Conservation (phyloP, 2,329 filamentous ascomycete species). For the Colletotrichum tofieldiae region DNA sequence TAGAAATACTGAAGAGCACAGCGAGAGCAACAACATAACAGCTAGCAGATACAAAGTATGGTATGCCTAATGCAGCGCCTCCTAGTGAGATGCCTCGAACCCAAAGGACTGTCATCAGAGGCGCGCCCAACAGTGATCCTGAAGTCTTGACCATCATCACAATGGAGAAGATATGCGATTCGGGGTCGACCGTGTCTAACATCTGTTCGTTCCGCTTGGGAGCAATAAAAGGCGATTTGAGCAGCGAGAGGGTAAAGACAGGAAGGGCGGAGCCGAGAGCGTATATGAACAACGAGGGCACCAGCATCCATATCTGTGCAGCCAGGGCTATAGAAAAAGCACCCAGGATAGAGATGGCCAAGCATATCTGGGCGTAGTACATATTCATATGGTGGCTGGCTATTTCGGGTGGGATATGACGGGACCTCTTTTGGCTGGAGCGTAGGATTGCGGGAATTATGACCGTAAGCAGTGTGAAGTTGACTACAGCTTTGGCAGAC, state of each 20-base stretch:
- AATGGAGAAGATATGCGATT: slow-evolving; percentile 64
- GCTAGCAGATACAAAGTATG: slow-evolving; percentile 58
- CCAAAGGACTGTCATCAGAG: slow-evolving; percentile 64
- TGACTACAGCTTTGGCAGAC: slow-evolving; percentile 64
- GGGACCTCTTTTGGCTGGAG: slow-evolving; percentile 11
- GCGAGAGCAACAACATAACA: slow-evolving; percentile 55
- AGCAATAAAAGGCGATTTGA: slow-evolving; percentile 60
- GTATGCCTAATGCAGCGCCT: slow-evolving; percentile 52
- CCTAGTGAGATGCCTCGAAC: slow-evolving; percentile 60
- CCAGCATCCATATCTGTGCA: slow-evolving; percentile 55
- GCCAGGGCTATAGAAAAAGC: slow-evolving; percentile 61
- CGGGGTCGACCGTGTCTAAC: slow-evolving; percentile 45
- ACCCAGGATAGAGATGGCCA: slow-evolving; percentile 54
- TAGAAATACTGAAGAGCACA: slow-evolving; percentile 48
- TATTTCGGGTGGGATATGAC: slow-evolving; percentile 42
- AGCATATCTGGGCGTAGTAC: slow-evolving; percentile 54
- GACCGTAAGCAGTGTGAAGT: slow-evolving; percentile 61
- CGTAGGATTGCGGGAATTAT: slow-evolving; percentile 58
- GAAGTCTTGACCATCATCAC: slow-evolving; percentile 67
- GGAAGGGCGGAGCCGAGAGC: slow-evolving; percentile 65
- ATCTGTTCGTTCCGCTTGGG: slow-evolving; percentile 25
- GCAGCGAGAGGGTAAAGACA: slow-evolving; percentile 64
- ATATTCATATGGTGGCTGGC: slow-evolving; percentile 52
- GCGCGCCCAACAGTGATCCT: slow-evolving; percentile 63
- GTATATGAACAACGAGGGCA: slow-evolving; percentile 62